Evolutionary conservation across 176 grass and related monocot species (phyloP).

Genomic region (Hyparrhenia diplandra): DNA sequence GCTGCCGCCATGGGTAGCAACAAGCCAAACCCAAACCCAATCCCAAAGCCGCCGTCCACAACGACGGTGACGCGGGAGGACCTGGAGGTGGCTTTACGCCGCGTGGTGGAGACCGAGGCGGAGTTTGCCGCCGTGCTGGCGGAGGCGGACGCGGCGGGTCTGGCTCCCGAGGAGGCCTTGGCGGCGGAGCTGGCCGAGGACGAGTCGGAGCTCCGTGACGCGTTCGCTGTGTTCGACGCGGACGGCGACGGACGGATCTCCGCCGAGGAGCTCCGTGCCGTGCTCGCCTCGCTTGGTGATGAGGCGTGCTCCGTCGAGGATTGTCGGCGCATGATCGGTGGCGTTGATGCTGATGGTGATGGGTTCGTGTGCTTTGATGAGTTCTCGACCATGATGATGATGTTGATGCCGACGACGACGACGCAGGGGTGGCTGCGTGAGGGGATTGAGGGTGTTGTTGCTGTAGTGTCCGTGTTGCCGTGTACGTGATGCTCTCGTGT

Average conservation of each 20-base stretch:
- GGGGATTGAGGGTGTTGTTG: accelerated
- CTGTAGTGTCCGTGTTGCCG: not conserved
- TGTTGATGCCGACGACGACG: too few relatives aligned
- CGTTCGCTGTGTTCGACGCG: constrained; percentile 68
- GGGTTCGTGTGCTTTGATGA: constrained; percentile 70
- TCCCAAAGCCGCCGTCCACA: not conserved
- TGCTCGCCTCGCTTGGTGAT: constrained; percentile 55
- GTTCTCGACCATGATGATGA: constrained; percentile 69
- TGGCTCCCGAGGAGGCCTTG: constrained; percentile 10
- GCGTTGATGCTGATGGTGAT: constrained; percentile 59
- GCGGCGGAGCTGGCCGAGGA: constrained; percentile 24
- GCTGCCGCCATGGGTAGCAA: too few relatives aligned
- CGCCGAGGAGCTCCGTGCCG: constrained; percentile 60
- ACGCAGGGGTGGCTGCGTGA: not conserved
- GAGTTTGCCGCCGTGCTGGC: constrained; percentile 45
- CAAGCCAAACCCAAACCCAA: not conserved
- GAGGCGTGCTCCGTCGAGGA: constrained; percentile 59
- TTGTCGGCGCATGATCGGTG: constrained; percentile 67
- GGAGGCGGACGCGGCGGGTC: not conserved
- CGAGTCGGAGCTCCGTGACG: constrained; percentile 55
- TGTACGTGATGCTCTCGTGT: not conserved
- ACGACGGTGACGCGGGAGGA: constrained; percentile 30
- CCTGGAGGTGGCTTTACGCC: constrained; percentile 30
- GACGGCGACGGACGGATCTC: constrained; percentile 83
- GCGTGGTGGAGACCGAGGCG: constrained; percentile 33